Evolutionary conservation across 1,284 basidiomycete genomes (phyloP).

Genomic region (Marasmius tenuissimus): DNA sequence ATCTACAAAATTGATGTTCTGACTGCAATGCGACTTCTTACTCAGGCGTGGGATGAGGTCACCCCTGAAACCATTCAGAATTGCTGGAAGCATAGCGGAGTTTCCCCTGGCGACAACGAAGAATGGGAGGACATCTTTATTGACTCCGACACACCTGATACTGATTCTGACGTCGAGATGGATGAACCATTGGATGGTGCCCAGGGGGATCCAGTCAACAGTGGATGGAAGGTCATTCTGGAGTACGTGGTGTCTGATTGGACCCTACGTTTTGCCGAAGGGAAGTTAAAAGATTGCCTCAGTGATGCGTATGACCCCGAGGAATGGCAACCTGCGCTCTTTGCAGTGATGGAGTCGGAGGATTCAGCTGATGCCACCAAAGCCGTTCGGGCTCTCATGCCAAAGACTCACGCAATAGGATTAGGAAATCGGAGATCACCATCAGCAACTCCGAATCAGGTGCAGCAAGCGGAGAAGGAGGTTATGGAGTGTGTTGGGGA

Average conservation of each 20-base stretch:
- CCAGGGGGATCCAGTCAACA: not conserved
- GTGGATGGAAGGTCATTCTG: not conserved
- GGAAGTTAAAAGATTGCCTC: not conserved
- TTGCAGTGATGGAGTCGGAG: not conserved
- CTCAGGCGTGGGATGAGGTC: constrained; percentile 5
- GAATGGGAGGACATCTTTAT: not conserved
- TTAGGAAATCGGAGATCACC: not conserved
- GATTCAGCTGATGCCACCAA: not conserved
- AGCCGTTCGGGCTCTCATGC: not conserved
- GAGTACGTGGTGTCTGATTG: not conserved
- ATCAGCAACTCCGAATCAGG: not conserved
- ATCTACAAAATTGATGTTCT: constrained; percentile 8
- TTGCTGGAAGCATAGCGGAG: constrained; percentile 10
- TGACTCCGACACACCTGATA: not conserved
- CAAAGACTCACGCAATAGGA: not conserved
- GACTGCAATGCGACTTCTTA: not conserved
- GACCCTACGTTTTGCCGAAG: not conserved
- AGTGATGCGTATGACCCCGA: not conserved
- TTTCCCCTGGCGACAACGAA: not conserved
- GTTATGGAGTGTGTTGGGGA: not conserved
- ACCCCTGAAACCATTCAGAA: constrained; percentile 1
- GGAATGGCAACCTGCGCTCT: not conserved
- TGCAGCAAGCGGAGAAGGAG: not conserved
- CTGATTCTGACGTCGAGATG: not conserved
- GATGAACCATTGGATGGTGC: not conserved